These are phyloP conservation scores for Neopestalotiopsis rosae DNA, from an alignment of 2,329 filamentous ascomycete genomes.

Conservation along the genomic window DNA sequence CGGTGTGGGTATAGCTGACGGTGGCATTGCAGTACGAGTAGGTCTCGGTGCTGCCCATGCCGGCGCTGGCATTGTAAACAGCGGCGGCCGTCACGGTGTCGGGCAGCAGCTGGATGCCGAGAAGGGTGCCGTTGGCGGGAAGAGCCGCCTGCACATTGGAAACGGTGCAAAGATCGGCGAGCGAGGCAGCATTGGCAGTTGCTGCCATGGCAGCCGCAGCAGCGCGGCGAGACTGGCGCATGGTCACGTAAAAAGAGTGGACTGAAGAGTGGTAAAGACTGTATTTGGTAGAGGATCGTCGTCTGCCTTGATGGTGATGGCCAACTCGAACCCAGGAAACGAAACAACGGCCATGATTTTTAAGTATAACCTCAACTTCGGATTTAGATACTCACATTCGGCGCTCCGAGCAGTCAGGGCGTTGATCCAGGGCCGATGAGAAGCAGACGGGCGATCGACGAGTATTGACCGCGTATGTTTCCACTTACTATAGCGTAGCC, in stretches of 20 bases:
- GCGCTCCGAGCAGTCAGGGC: constrained; percentile 9
- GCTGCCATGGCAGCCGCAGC: constrained; percentile 5
- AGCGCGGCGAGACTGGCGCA: constrained; percentile 8
- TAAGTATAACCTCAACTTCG: constrained; percentile 11
- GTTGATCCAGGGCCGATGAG: constrained; percentile 7
- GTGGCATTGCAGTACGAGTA: constrained; percentile 43
- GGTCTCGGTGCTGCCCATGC: constrained; percentile 30
- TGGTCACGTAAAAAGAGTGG: neutral
- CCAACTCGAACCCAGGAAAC: neutral
- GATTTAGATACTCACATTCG: neutral
- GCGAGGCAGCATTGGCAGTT: constrained; percentile 33
- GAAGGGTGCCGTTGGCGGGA: constrained; percentile 46
- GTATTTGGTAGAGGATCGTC: neutral
- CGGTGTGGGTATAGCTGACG: constrained; percentile 40
- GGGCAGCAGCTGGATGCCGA: constrained; percentile 46
- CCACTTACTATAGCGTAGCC: neutral
- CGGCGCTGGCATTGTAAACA: constrained; percentile 42
- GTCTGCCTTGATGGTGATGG: neutral
- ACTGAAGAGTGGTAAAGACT: neutral
- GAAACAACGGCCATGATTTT: neutral
- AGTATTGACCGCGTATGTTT: constrained; percentile 6
- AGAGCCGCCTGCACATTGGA: constrained; percentile 47
- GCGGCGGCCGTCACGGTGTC: constrained; percentile 44
- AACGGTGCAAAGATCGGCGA: constrained; percentile 47
- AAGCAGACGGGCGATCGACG: neutral